Evolutionary conservation across 345 rosid genomes (phyloP), one percentile per base, ranked within the genome.

Genomic region (Microthlaspi erraticum): DNA sequence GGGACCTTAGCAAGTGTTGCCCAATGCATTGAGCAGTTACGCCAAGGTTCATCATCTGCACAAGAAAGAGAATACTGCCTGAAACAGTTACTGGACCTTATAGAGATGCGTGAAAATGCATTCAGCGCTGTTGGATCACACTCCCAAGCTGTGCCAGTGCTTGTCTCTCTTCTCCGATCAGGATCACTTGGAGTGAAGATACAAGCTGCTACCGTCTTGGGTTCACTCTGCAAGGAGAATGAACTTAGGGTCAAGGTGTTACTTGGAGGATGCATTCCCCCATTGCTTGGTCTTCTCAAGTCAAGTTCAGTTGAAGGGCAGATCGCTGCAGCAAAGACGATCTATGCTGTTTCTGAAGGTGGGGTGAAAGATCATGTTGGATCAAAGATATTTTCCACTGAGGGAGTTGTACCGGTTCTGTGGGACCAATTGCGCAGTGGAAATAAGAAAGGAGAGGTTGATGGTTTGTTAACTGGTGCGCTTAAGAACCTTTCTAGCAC

Each of bases 231-330:
- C 66, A 95, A 88, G 84, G 99, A 95, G 86, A 95, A 95, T 76
- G 99, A 95, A 76, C 87, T 92, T 32, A 83, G 99, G 62, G 97
- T 95, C 56, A 95, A 92, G 81, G 99, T 95, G 64, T 79, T 95
- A 68, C 97, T 92, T 76, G 99, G 99, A 45, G 99, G 99, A 62
- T 95, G 99, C 85, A 95, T 95, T 80, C 99, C 99, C 5, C 99
- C 98, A 10, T 80, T 95, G 91, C 97, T 95, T 73, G 97, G 97
- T 67, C 96, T 95, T 68, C 99, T 95, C 73, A 95, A 88, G 77
- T 92, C 97, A 63, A 92, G 85, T 82, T 95, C 99, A 39, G 86
- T 86, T 18, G 99, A 92, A 63, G 92, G 97, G 77, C 99, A 95
- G 81, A 87, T 93, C 71, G 92, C 99, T 31, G 88, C 99, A 26